Percentiles rank a stretch among this genome's conserved stretches.
Conservation (phyloP, 1,284 basidiomycete species). For the Coriolopsis trogii region DNA sequence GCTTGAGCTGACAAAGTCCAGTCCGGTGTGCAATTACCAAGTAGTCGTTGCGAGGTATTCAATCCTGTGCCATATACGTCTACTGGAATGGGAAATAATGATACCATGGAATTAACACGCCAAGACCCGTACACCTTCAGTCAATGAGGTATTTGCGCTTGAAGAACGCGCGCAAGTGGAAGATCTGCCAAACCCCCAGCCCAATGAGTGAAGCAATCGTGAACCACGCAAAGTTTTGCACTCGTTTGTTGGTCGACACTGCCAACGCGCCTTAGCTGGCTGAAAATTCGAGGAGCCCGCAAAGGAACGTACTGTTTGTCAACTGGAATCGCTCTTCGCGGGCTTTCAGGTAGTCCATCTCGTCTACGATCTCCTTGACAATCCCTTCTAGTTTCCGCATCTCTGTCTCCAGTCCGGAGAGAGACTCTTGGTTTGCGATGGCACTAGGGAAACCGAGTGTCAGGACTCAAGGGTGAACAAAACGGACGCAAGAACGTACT, state of each 20-base stretch:
- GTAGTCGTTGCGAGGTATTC: no score
- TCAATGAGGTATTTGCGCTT: constrained; percentile 98
- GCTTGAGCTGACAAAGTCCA: no score
- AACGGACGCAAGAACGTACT: constrained; percentile 55
- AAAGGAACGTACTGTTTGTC: constrained; percentile 80
- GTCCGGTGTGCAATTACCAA: no score
- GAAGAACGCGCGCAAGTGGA: constrained; percentile 94
- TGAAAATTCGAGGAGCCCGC: neutral
- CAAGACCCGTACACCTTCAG: constrained; percentile 36
- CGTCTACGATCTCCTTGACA: constrained; percentile 93
- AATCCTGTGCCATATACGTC: no score
- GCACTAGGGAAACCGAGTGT: constrained; percentile 60
- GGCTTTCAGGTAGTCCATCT: constrained; percentile 90
- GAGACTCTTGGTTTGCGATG: constrained; percentile 97
- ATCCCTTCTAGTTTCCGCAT: constrained; percentile 97
- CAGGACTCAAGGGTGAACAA: neutral
- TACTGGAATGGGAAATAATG: constrained; percentile 4
- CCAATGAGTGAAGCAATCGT: constrained; percentile 79
- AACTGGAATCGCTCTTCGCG: constrained; percentile 89
- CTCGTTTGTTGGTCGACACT: constrained; percentile 93
- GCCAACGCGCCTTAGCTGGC: constrained; percentile 4
- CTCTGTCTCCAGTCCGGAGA: constrained; percentile 95
- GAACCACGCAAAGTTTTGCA: constrained; percentile 93
- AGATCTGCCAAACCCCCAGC: constrained; percentile 94
- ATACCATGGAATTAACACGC: constrained; percentile 5